Conservation (phyloP, 75 land plant species). For the Pinus tabuliformis region DNA sequence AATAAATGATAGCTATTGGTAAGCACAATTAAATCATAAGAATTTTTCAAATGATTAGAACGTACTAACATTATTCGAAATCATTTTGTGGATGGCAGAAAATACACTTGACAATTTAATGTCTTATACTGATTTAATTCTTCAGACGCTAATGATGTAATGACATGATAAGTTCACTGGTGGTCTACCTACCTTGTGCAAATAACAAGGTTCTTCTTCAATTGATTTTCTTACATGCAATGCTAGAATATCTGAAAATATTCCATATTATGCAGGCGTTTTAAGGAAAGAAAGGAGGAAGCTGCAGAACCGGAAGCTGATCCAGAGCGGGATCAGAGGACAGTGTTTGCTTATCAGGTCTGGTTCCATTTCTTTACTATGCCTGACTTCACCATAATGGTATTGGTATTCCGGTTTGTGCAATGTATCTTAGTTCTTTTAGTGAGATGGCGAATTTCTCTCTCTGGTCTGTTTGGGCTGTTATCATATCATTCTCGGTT, state of each 20-base stretch:
- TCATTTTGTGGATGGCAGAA: constrained; percentile 12
- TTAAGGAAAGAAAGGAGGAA: constrained; percentile 79
- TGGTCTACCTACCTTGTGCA: not conserved
- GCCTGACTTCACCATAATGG: not conserved
- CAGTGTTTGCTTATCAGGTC: constrained; percentile 99
- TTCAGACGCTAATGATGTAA: constrained; percentile 6
- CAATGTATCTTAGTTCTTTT: not conserved
- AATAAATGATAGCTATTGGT: not conserved
- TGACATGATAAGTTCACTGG: constrained; percentile 1
- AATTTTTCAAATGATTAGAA: not conserved
- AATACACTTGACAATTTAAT: not conserved
- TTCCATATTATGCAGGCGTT: constrained; percentile 44
- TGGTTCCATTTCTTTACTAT: not conserved
- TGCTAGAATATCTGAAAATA: not conserved
- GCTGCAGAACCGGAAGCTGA: constrained; percentile 93
- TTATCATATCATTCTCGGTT: not conserved
- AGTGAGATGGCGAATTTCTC: not conserved
- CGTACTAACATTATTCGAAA: not conserved
- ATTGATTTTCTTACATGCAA: not conserved
- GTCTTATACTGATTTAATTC: too few species aligned
- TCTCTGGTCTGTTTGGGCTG: not conserved
- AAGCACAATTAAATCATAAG: not conserved
- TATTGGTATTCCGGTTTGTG: not conserved
- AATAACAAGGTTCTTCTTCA: not conserved
- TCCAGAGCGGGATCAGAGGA: constrained; percentile 97